Conservation (phyloP, 2,329 filamentous ascomycete genomes). For the Sclerotiophoma versabilis region DNA sequence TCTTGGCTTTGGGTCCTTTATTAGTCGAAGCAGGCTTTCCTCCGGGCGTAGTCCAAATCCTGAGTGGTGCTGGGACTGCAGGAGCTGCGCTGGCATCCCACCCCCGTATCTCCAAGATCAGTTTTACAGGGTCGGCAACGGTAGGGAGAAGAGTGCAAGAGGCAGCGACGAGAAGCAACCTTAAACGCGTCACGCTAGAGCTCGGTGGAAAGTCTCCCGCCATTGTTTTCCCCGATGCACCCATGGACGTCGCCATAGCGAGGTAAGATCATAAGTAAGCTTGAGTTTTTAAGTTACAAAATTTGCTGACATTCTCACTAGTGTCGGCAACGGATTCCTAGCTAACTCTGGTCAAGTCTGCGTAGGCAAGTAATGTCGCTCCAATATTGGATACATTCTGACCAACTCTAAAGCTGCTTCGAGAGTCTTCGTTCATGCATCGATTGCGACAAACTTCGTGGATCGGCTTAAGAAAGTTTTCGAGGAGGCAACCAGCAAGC, state of each 20-base stretch:
- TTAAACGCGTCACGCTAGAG: conserved; percentile 57
- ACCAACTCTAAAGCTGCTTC: conserved; percentile 66
- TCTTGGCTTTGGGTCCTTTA: conserved; percentile 36
- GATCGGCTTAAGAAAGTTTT: conserved; percentile 31
- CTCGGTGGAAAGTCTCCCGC: conserved; percentile 56
- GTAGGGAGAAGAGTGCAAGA: conserved; percentile 51
- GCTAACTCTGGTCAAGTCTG: neutral
- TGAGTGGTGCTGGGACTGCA: conserved; percentile 36
- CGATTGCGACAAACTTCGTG: conserved; percentile 40
- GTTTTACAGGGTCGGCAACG: conserved; percentile 50
- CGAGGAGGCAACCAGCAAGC: neutral
- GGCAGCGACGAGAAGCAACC: conserved; percentile 48
- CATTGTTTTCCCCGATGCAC: conserved; percentile 56
- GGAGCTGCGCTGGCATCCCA: conserved; percentile 48
- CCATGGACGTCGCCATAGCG: conserved; percentile 31
- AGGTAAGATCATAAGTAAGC: neutral
- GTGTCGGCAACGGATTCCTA: neutral
- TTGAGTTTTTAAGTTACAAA: neutral
- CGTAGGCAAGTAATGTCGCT: neutral
- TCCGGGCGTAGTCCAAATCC: conserved; percentile 51
- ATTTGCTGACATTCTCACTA: neutral
- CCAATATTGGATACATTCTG: conserved; percentile 50
- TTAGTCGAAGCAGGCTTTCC: conserved; percentile 48
- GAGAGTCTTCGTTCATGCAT: conserved; percentile 51
- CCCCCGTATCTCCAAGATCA: conserved; percentile 53